Percentiles rank a stretch among this genome's conserved stretches.
Conservation (phyloP, 2,329 filamentous ascomycete species). For the Hypoxylon rubiginosum region DNA sequence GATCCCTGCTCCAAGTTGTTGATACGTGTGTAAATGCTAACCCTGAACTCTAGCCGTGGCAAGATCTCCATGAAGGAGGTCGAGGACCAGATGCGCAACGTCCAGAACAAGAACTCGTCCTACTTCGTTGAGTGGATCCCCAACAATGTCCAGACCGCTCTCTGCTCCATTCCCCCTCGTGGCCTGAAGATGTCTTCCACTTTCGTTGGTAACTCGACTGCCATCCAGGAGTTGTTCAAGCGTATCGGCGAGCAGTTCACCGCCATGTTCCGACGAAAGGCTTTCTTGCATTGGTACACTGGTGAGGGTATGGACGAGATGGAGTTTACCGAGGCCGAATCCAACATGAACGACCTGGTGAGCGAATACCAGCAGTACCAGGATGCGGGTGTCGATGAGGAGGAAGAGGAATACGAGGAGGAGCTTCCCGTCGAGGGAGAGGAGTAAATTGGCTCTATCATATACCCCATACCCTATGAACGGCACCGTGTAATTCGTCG, state of each 20-base stretch:
- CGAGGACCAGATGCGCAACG: conserved; percentile 99
- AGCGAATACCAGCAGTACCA: conserved; percentile 99
- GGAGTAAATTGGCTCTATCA: conserved; percentile 61
- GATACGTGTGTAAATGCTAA: conserved; percentile 43
- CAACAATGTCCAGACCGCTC: conserved; percentile 99
- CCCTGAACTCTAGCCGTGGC: conserved; percentile 75
- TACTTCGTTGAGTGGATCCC: conserved; percentile 99
- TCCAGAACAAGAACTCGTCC: conserved; percentile 99
- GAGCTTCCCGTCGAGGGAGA: conserved; percentile 79
- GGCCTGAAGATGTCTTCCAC: conserved; percentile 99
- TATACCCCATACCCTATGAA: conserved; percentile 41
- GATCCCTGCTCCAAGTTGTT: conserved; percentile 50
- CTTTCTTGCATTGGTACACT: conserved; percentile 99
- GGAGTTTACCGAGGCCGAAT: conserved; percentile 99
- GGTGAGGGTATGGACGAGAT: conserved; percentile 99
- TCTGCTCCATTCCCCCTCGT: conserved; percentile 98
- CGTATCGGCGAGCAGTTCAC: conserved; percentile 99
- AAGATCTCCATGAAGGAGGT: conserved; percentile 99
- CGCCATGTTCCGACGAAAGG: conserved; percentile 99
- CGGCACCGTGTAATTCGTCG: conserved; percentile 33
- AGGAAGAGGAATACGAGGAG: conserved; percentile 95
- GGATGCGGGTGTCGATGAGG: conserved; percentile 97
- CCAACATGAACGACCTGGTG: conserved; percentile 99
- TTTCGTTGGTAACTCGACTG: conserved; percentile 99
- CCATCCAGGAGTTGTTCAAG: conserved; percentile 99